phyloP scores from a whole-genome alignment of 768 basidiomycete genomes.

The Fistulinella prunicolor region DNA sequence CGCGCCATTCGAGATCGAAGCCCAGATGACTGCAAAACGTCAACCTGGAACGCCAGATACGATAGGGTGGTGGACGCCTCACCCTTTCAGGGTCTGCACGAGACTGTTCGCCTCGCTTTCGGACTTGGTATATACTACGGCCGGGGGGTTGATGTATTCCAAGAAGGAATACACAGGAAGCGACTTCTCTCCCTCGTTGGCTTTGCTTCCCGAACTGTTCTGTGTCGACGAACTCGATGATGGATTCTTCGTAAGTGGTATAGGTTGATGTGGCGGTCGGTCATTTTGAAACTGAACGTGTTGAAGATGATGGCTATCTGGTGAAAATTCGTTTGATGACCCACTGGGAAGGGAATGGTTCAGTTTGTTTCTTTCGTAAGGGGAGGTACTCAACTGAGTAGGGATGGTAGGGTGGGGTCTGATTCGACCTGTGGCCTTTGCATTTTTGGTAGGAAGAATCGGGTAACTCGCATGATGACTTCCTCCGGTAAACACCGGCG shows the following conservation, averaged over 20 bases:
- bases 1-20: conserved; percentile 52
- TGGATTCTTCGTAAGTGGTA: background rate
- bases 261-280: background rate
- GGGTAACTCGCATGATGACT: background rate
- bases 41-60: background rate
- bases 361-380: background rate
- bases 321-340: background rate
- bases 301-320: background rate
- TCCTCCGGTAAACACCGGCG: background rate
- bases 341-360: conserved; percentile 6
- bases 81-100: conserved; percentile 37
- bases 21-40: conserved; percentile 40
- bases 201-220: background rate
- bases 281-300: background rate
- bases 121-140: conserved; percentile 38
- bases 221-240: conserved; percentile 7
- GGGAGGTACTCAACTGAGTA: conserved; percentile 13
- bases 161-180: conserved; percentile 39
- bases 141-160: conserved; percentile 29
- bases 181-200: conserved; percentile 1
- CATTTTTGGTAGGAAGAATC: background rate
- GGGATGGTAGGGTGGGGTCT: background rate
- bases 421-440: background rate
- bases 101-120: conserved; percentile 44
- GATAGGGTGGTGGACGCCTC: conserved; percentile 2